Evolutionary conservation across 2,329 filamentous ascomycete genomes (phyloP), one percentile per base, ranked within the genome.

Genomic region (Colletotrichum orbiculare): DNA sequence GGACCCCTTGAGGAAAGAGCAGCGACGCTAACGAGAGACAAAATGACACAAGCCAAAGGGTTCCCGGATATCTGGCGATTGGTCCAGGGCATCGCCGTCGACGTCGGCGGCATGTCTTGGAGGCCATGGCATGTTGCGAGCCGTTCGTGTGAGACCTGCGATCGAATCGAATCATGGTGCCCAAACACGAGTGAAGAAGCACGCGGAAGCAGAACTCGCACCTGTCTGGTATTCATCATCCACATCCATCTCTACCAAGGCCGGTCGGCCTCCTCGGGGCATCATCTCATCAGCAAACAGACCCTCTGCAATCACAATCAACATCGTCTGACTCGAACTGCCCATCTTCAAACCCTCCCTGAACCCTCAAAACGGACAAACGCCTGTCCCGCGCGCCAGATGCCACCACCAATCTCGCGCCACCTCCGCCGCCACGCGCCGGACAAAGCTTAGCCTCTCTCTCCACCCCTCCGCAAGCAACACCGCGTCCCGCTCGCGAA

Each of bases 11-110:
- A 45, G n/a, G 52, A 45, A 35, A 46, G 43, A 34, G 11, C 45
- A n/a, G n/a, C 12, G 11, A 10, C 25, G 11, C 49, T 56, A 54
- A 33, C 15, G 45, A 56, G 33, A 42, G 45, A 61, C 58, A 37
- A 12, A 12, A 42, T 49, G 58, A 48, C 53, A 48, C 53, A 39
- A 34, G 33, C 45, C 38, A 34, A 46, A 5, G 12, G 15, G 1
- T 25, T 58, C 9, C 39, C 52, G 39, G 15, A 35, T 39, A 52
- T 34, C 46, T 41, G 46, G 46, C 25, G 43, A 35, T 49, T 35
- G 54, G 43, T 8, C 12, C 43, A 15, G 43, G n/a, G 43, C 6
- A 46, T 25, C 46, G 25, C 46, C 45, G 46, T 6, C 8, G 25
- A 33, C 17, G 15, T 11, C 9, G 13, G 8, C 46, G 17, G 6